These are phyloP conservation scores for Cercospora janseana DNA, from an alignment of 2,329 filamentous ascomycete species.

Conservation along the genomic window DNA sequence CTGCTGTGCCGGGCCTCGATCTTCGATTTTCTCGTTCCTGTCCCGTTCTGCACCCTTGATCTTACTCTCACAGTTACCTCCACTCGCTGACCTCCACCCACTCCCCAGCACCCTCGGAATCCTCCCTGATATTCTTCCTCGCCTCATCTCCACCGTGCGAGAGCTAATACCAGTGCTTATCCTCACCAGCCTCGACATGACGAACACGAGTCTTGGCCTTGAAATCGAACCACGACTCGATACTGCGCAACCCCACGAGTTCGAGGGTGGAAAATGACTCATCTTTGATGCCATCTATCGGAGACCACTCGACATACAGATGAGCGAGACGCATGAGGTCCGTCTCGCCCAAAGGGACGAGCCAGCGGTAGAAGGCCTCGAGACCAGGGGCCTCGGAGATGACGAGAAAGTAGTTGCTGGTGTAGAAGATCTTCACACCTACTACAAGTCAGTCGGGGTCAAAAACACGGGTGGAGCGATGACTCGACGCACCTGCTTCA, in stretches of 20 bases:
- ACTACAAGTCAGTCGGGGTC: background rate
- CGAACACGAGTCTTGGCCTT: background rate
- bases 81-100: background rate
- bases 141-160: background rate
- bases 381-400: background rate
- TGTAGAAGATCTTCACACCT: slow-evolving; percentile 2
- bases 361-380: background rate
- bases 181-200: background rate
- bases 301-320: background rate
- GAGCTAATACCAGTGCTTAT: background rate
- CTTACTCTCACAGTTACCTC: too few species aligned
- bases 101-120: background rate
- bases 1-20: too few species aligned
- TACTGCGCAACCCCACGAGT: background rate
- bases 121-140: background rate
- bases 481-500: background rate
- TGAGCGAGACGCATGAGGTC: background rate
- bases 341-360: background rate
- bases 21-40: too few species aligned
- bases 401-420: background rate
- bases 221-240: background rate
- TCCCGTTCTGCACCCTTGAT: too few species aligned
- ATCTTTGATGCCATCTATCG: background rate
- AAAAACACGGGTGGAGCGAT: background rate
- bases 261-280: background rate